Evolutionary conservation across 1,284 basidiomycete genomes (phyloP), one percentile per base, ranked within the genome.

Genomic region (Trametes polyzona): DNA sequence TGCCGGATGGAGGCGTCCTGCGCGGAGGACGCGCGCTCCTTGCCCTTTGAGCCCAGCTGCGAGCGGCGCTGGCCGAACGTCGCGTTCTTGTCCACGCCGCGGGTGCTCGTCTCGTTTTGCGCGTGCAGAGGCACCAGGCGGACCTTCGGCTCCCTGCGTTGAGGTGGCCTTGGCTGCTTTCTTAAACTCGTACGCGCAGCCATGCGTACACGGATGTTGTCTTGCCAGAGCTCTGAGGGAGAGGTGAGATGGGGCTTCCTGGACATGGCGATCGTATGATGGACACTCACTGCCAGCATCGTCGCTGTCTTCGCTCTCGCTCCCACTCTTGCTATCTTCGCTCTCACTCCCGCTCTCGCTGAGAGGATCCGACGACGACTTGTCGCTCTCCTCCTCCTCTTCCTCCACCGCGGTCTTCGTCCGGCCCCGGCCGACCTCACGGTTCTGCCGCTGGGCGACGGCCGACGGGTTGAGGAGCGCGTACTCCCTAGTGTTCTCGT

Each of bases 391-490:
- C 23, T 94, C 93, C 55, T 93, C 92, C 67, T 96, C 94, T 37
- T 92, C 86, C 69, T 95, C 92, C 23, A 94, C 94, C 4, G 92
- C 93, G 0, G 95, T 95, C 76, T 82, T 91, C 65, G 72, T 63
- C 46, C 68, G 72, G 42, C 65, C 76, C 67, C 44, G 57, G 39
- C 59, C 57, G 17, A 46, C 58, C 62, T 72, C 50, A 65, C 69
- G 65, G 62, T 71, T 72, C 41, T 71, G 71, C 64, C 74, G 79
- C 64, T 81, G 82, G 6, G 84, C 85, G 30, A 82, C 81, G 6
- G 84, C 77, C 8, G 93, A 95, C 4, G 97, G 96, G 71, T 99
- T 96, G 71, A 98, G 83, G 65, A 98, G 76, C 21, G 90, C 90
- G 70, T 83, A 99, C 75, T 98, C 97, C 69, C 92, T 81, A 62